A percentile compares a stretch with the other conserved stretches of the same genome.
These are phyloP conservation scores for Solanum sejunctum DNA, from an alignment of 257 asterid genomes.

Conservation along the genomic window DNA sequence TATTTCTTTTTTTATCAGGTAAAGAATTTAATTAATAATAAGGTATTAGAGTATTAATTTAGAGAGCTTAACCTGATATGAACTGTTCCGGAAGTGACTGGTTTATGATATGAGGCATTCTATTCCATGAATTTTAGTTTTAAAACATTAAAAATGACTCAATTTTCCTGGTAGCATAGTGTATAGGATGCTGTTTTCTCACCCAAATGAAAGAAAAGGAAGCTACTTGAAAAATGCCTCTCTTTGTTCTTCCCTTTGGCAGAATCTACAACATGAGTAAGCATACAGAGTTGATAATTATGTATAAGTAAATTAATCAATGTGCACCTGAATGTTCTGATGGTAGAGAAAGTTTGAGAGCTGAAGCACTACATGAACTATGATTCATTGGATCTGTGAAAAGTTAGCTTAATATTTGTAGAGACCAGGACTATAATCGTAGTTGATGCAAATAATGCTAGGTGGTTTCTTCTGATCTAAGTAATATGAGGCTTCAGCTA, in stretches of 20 bases:
- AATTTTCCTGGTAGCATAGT: neutral
- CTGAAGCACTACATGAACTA: neutral
- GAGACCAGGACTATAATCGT: neutral
- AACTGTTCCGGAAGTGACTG: neutral
- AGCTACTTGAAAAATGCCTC: neutral
- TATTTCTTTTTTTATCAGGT: neutral
- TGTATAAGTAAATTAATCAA: neutral
- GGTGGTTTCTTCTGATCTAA: neutral
- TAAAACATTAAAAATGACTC: neutral
- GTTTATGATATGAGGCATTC: neutral
- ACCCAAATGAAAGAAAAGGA: neutral
- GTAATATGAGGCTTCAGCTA: neutral
- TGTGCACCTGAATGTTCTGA: neutral
- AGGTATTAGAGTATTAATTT: neutral
- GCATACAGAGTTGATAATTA: neutral
- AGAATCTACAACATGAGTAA: neutral
- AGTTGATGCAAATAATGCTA: neutral
- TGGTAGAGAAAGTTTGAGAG: neutral
- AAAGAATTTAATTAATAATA: neutral
- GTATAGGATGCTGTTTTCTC: neutral
- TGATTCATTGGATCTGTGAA: neutral
- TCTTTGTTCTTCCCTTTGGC: neutral
- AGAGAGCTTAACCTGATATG: neutral
- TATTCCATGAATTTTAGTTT: neutral
- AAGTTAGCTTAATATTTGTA: neutral